Conservation (phyloP, 208 protist genomes). For the Naegleria gruberi region DNA sequence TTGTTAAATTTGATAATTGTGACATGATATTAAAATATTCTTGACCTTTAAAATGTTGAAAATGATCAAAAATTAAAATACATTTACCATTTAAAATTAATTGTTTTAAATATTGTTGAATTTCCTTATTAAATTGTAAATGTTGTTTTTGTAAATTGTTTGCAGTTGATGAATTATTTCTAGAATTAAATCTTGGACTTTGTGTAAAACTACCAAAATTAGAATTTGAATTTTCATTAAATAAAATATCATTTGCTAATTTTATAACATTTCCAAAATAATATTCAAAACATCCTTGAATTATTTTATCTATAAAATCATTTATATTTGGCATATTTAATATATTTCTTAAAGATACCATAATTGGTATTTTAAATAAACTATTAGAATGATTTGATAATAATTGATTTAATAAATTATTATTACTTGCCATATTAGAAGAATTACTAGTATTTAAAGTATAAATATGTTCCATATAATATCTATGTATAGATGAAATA, state of each 20-base stretch:
- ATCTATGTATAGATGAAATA: neutral
- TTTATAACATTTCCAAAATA: neutral
- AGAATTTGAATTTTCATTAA: neutral
- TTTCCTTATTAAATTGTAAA: neutral
- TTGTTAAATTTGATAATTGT: neutral
- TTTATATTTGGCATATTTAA: neutral
- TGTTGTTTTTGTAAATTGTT: neutral
- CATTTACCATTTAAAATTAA: neutral
- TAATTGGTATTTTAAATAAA: neutral
- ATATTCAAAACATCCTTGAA: neutral
- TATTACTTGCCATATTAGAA: neutral
- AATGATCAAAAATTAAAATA: neutral
- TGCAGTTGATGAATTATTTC: neutral
- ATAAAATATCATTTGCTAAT: neutral
- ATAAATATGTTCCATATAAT: neutral
- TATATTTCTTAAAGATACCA: neutral
- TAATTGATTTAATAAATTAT: neutral
- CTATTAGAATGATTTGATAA: neutral
- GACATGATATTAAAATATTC: neutral
- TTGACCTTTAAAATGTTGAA: neutral
- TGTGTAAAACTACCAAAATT: neutral
- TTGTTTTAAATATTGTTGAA: neutral
- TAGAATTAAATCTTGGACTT: neutral
- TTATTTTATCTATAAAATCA: neutral
- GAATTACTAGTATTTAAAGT: neutral